These are phyloP conservation scores for Colletotrichum musae DNA, from an alignment of 2,329 filamentous ascomycete genomes.

Conservation along the genomic window DNA sequence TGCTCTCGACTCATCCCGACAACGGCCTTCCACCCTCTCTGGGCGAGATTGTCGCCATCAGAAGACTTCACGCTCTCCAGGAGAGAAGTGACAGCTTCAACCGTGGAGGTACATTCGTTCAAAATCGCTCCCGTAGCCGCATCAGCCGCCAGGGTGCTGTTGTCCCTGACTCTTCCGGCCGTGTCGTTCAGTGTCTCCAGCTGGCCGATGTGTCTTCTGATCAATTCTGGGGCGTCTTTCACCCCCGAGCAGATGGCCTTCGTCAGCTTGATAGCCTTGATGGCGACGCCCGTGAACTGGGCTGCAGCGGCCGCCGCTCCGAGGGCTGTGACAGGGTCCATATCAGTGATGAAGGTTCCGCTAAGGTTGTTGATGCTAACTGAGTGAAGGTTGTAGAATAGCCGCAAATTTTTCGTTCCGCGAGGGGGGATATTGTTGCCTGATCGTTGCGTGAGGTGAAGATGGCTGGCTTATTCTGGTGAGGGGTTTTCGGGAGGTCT, in stretches of 20 bases:
- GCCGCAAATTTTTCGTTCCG: too few relatives aligned
- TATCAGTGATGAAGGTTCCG: background rate
- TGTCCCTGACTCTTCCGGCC: background rate
- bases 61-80: background rate
- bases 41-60: background rate
- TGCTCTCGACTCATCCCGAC: background rate
- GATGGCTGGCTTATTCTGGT: too few relatives aligned
- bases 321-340: background rate
- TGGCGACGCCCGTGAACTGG: background rate
- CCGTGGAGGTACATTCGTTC: background rate
- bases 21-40: background rate
- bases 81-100: background rate
- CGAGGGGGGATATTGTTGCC: too few relatives aligned
- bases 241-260: background rate
- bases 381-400: too few relatives aligned
- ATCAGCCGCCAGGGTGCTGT: background rate
- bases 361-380: too few relatives aligned
- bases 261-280: background rate
- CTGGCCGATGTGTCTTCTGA: background rate
- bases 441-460: too few relatives aligned
- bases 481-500: too few relatives aligned
- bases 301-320: background rate
- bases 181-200: background rate
- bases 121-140: background rate
- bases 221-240: background rate